A percentile compares a stretch with the other conserved stretches of the same genome.
These are phyloP conservation scores for Aphelidium insulamus DNA, from an alignment of 371 early-diverging fungal species.

Conservation along the genomic window DNA sequence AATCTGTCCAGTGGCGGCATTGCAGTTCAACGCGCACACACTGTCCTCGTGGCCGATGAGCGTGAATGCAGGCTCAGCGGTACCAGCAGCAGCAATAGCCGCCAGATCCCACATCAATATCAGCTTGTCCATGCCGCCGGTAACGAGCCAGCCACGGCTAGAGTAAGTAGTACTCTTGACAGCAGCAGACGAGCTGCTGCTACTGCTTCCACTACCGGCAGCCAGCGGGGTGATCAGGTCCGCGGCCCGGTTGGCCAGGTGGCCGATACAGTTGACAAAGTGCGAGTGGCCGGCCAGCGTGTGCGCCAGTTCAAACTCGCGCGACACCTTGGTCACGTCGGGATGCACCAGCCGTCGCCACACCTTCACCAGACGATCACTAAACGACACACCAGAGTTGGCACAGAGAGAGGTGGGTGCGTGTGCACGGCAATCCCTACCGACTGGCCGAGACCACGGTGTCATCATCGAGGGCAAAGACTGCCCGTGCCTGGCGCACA, in stretches of 20 bases:
- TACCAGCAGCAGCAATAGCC: conserved; percentile 16
- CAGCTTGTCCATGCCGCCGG: conserved; percentile 60
- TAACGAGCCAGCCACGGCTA: conserved; percentile 44
- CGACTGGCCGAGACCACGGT: conserved; percentile 53
- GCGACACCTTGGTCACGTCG: conserved; percentile 18
- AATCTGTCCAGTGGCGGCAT: conserved; percentile 34
- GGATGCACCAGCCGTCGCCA: conserved; percentile 40
- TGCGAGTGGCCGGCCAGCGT: conserved; percentile 41
- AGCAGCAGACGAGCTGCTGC: neutral
- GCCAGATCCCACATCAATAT: conserved; percentile 54
- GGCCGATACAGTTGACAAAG: conserved; percentile 57
- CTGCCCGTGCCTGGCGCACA: conserved; percentile 54
- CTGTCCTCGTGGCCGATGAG: conserved; percentile 70
- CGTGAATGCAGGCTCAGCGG: conserved; percentile 29
- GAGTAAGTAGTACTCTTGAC: neutral
- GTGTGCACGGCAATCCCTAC: conserved; percentile 14
- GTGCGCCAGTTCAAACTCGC: conserved; percentile 21
- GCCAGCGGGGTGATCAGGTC: neutral
- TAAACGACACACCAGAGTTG: too few relatives aligned
- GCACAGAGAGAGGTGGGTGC: conserved; percentile 7
- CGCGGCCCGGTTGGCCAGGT: neutral
- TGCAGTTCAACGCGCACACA: conserved; percentile 55
- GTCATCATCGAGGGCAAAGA: conserved; percentile 33
- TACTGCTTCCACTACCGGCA: neutral
- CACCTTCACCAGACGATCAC: neutral